Evolutionary conservation across 129 eudicot genomes (phyloP).

Genomic region (Artemisia tridentata): DNA sequence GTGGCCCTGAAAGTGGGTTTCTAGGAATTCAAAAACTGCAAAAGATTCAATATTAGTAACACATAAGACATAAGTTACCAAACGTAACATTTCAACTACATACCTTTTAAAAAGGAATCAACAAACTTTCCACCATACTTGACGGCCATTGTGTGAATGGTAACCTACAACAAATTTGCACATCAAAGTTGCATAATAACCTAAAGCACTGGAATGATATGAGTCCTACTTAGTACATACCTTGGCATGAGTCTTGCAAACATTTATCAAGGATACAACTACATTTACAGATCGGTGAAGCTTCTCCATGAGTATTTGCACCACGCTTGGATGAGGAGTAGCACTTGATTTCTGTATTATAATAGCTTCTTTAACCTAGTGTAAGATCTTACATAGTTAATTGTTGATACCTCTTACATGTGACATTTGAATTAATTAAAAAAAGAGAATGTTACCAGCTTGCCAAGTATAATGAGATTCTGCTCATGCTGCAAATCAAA

Average conservation of each 20-base stretch:
- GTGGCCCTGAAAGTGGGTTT: constrained; percentile 53
- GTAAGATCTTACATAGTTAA: constrained; percentile 17
- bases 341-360: constrained; percentile 47
- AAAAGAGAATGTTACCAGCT: constrained; percentile 50
- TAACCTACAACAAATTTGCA: constrained; percentile 41
- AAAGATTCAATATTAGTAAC: constrained; percentile 29
- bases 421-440: constrained; percentile 14
- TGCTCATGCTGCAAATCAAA: constrained; percentile 69
- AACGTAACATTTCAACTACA: background rate
- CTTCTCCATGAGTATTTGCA: constrained; percentile 52
- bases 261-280: constrained; percentile 58
- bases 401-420: constrained; percentile 3
- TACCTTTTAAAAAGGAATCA: constrained; percentile 78
- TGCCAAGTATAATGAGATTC: constrained; percentile 55
- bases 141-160: constrained; percentile 67
- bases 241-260: constrained; percentile 69
- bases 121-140: constrained; percentile 86
- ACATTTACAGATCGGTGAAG: constrained; percentile 62
- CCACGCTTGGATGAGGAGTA: constrained; percentile 40
- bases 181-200: constrained; percentile 6
- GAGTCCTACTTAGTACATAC: constrained; percentile 31
- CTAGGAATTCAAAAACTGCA: constrained; percentile 73
- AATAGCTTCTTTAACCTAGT: constrained; percentile 64
- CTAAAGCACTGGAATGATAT: constrained; percentile 15
- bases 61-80: constrained; percentile 10